These are phyloP conservation scores for Vinca minor DNA, from an alignment of 257 asterid genomes.

Conservation along the genomic window DNA sequence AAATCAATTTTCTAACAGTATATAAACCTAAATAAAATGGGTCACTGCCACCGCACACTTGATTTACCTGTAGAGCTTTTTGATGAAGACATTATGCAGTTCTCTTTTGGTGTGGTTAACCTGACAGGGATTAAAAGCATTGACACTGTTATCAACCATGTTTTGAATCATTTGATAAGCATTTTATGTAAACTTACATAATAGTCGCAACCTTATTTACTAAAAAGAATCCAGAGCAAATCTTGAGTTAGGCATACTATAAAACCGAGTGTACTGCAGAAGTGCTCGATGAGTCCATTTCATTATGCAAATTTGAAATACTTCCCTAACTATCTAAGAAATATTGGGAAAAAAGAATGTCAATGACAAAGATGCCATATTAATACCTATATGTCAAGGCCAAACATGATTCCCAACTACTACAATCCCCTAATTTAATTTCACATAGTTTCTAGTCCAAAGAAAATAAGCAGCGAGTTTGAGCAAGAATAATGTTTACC, in stretches of 20 bases:
- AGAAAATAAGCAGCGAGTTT: too few species aligned
- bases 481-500: too few species aligned
- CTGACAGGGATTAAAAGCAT: constrained; percentile 30
- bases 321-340: background rate
- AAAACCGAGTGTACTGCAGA: background rate
- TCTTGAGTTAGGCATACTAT: background rate
- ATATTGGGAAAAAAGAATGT: background rate
- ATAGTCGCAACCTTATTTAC: background rate
- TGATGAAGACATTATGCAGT: constrained; percentile 72
- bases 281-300: background rate
- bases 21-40: background rate
- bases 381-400: background rate
- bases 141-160: background rate
- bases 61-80: constrained; percentile 65
- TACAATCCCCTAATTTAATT: background rate
- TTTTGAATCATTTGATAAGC: background rate
- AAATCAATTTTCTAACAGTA: background rate
- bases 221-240: background rate
- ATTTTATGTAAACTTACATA: background rate
- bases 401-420: background rate
- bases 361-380: background rate
- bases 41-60: background rate
- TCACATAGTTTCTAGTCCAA: background rate
- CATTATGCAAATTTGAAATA: background rate
- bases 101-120: constrained; percentile 89